Base-by-base conservation (phyloP, 164 flowering plant genomes). In the Santalum album region DNA sequence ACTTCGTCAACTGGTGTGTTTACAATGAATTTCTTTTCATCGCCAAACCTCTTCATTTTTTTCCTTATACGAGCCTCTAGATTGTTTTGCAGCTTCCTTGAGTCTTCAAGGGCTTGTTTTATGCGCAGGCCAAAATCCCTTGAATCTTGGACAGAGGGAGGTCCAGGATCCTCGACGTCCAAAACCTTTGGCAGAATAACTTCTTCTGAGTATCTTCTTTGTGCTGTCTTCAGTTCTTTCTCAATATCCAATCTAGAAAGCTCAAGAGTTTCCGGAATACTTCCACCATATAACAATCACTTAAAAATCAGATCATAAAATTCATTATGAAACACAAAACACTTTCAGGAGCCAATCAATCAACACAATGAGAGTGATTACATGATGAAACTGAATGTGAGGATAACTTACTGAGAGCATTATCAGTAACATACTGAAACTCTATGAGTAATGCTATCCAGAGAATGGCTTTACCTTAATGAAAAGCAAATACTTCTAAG, bases 1-100 rank as follows among this genome's bases (percentile, higher is more conserved):
- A 82, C 78, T 66, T 91, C 98, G 60, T 71, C 77, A 22, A 59
- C 78, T 17, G 95, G 92, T 20, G 89, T 80, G 35, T 63, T 69
- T 40, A 74, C 72, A 63, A 87, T 44, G 73, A 72, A 72, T 22
- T 77, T 73, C 47, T 74, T 87, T 66, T 87, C 98, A 55, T 64
- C 71, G 27, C 98, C 96, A 71, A 69, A 71, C 56, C 64, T 82
- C 62, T 70, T 83, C 90, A 80, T 76, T 42, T 69, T 70, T 67
- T 64, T 71, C 51, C 95, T 77, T 42, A 86, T 70, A 32, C 53
- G 58, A 59, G 70, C 67, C 64, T 91, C 92, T 60, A 83, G 60
- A 36, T 78, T 66, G 49, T 58, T 78, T 65, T 88, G 96, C 68
- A 84, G 63, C 61, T 84, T 72, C 63, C 72, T 72, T 32, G 95